A percentile compares a stretch with the other conserved stretches of the same genome.
Conservation (phyloP, 2,329 filamentous ascomycete species). For the Thelonectria discophora region DNA sequence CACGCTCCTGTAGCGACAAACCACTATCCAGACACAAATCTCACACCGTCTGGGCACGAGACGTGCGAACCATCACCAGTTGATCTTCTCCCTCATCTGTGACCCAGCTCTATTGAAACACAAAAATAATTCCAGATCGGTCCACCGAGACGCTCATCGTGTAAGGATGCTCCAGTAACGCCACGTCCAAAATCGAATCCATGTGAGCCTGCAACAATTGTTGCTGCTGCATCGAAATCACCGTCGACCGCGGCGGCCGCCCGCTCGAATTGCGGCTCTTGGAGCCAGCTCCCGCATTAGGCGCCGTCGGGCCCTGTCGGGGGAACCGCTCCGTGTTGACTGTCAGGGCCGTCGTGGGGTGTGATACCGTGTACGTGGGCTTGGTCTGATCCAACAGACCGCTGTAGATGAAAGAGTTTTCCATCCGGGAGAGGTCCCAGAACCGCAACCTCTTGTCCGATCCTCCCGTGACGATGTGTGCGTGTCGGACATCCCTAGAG, state of each 20-base stretch:
- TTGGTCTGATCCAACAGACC: conserved; percentile 78
- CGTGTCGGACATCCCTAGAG: conserved; percentile 76
- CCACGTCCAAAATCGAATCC: conserved; percentile 87
- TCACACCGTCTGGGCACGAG: conserved; percentile 26
- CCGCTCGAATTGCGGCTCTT: conserved; percentile 45
- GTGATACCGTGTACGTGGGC: conserved; percentile 74
- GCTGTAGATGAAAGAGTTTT: conserved; percentile 82
- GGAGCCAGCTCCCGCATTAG: conserved; percentile 43
- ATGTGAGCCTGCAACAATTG: conserved; percentile 85
- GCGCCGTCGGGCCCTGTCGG: conserved; percentile 46
- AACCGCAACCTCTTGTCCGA: conserved; percentile 92
- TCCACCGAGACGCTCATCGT: conserved; percentile 94
- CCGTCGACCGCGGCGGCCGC: conserved; percentile 75
- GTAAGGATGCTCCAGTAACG: conserved; percentile 88
- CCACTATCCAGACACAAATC: background rate
- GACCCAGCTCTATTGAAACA: conserved; percentile 65
- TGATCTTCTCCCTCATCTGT: conserved; percentile 8
- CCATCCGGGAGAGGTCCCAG: conserved; percentile 85
- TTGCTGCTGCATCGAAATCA: conserved; percentile 89
- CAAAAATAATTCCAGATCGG: conserved; percentile 86
- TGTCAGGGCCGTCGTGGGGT: conserved; percentile 69
- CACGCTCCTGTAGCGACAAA: background rate
- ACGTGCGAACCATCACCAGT: conserved; percentile 15
- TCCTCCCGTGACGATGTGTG: conserved; percentile 87
- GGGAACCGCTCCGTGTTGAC: conserved; percentile 72